Percentiles rank a stretch among this genome's conserved stretches.
These are phyloP conservation scores for Axilococcus clingmanii DNA, from an alignment of 139 green algal genomes.

Conservation along the genomic window DNA sequence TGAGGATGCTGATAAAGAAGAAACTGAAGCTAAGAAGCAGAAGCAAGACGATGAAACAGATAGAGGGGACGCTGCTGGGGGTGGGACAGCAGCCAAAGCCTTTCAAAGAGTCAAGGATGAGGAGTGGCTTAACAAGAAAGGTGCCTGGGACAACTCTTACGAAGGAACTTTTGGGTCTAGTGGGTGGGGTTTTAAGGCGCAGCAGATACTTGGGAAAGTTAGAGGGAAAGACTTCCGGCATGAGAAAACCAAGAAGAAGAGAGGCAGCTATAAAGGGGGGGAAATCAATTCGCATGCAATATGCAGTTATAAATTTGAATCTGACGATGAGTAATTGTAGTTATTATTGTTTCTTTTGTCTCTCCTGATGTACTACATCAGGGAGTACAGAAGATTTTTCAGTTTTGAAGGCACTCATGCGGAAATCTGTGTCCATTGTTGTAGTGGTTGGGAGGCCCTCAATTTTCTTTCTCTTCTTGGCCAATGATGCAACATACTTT, in stretches of 20 bases:
- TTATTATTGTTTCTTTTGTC: neutral
- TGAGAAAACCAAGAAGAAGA: conserved; percentile 99
- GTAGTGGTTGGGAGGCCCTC: too few relatives aligned
- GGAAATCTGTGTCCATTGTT: too few relatives aligned
- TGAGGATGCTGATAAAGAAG: conserved; percentile 8
- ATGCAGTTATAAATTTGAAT: conserved; percentile 91
- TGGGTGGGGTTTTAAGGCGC: conserved; percentile 89
- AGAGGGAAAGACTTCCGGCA: conserved; percentile 89
- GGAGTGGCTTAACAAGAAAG: conserved; percentile 76
- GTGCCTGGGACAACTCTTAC: conserved; percentile 65
- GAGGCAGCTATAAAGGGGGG: conserved; percentile 84
- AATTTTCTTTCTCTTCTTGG: too few relatives aligned
- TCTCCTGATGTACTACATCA: neutral
- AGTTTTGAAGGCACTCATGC: neutral
- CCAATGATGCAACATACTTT: too few relatives aligned
- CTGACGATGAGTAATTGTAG: conserved; percentile 41
- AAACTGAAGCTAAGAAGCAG: conserved; percentile 15
- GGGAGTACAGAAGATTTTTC: neutral
- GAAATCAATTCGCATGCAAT: conserved; percentile 66
- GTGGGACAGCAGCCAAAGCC: conserved; percentile 27
- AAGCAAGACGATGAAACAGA: conserved; percentile 23
- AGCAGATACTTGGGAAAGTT: conserved; percentile 74
- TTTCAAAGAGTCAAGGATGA: conserved; percentile 76
- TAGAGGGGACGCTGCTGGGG: conserved; percentile 2
- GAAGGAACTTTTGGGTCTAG: conserved; percentile 50